Conservation (phyloP, 108 stramenopile genomes). For the Stephanodiscus minutulus region DNA sequence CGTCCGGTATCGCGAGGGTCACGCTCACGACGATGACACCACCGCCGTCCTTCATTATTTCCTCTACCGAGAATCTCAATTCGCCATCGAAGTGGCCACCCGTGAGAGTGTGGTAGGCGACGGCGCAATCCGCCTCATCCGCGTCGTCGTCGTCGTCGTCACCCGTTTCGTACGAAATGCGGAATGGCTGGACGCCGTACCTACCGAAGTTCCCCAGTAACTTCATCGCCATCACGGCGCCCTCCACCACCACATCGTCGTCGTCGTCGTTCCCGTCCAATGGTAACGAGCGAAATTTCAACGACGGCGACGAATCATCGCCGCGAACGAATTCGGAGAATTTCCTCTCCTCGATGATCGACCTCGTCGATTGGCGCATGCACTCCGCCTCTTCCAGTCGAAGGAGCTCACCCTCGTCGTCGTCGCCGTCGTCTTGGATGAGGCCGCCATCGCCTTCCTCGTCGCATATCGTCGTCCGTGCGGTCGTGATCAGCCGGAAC, state of each 20-base stretch:
- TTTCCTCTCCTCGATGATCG: constrained; percentile 52
- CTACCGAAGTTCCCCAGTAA: constrained; percentile 67
- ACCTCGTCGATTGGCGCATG: constrained; percentile 49
- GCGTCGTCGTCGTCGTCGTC: constrained; percentile 33
- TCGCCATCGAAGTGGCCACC: constrained; percentile 82
- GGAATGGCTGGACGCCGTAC: constrained; percentile 62
- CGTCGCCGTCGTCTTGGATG: too few species aligned
- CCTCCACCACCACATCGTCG: constrained; percentile 29
- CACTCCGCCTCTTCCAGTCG: constrained; percentile 31
- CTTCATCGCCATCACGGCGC: constrained; percentile 56
- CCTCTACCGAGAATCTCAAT: constrained; percentile 49
- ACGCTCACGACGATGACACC: constrained; percentile 40
- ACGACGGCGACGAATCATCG: constrained; percentile 22
- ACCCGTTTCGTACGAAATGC: constrained; percentile 43
- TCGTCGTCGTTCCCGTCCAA: constrained; percentile 16
- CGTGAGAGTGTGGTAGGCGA: constrained; percentile 59
- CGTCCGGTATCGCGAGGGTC: constrained; percentile 55
- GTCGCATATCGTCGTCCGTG: constrained; percentile 21
- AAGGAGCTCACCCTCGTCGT: constrained; percentile 14
- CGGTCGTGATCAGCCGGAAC: constrained; percentile 29
- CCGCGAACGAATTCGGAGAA: constrained; percentile 68
- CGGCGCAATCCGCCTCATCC: constrained; percentile 37
- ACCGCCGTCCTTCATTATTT: constrained; percentile 25
- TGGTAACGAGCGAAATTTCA: constrained; percentile 43
- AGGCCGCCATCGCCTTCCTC: constrained; percentile 21